A percentile compares a stretch with the other conserved stretches of the same genome.
phyloP scores from a whole-genome alignment of 1,284 basidiomycete genomes.

The Trametes polyzona region DNA sequence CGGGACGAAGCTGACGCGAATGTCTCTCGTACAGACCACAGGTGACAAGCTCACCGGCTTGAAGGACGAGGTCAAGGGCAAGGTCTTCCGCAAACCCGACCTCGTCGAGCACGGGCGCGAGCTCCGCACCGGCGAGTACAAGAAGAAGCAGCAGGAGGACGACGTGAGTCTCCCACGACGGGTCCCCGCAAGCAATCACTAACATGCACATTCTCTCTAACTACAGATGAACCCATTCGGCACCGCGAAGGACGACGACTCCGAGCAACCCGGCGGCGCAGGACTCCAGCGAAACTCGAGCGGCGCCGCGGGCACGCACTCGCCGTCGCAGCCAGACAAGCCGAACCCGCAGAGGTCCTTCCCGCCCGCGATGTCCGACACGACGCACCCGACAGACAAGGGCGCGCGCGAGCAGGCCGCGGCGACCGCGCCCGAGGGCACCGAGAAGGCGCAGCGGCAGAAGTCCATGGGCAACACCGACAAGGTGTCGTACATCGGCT shows the following conservation, averaged over 20 bases:
- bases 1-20: neutral
- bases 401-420: constrained; percentile 33
- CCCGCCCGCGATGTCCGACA: constrained; percentile 17
- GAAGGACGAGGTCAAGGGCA: constrained; percentile 56
- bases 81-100: constrained; percentile 49
- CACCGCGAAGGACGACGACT: neutral
- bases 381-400: constrained; percentile 23
- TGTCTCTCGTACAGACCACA: constrained; percentile 41
- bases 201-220: neutral
- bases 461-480: constrained; percentile 10
- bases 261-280: neutral
- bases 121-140: constrained; percentile 51
- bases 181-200: neutral
- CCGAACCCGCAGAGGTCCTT: constrained; percentile 8
- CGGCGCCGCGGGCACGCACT: constrained; percentile 7
- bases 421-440: constrained; percentile 35
- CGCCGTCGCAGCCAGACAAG: constrained; percentile 7
- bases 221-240: constrained; percentile 14
- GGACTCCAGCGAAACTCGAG: neutral
- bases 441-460: constrained; percentile 26
- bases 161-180: constrained; percentile 20
- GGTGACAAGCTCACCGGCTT: constrained; percentile 52
- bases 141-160: constrained; percentile 46
- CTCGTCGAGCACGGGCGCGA: constrained; percentile 51
- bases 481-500: constrained; percentile 17